Evolutionary conservation across 225 moss, liverwort and hornwort species (phyloP), one percentile per base, ranked within the genome.

Genomic region (Antitrichia curtipendula): DNA sequence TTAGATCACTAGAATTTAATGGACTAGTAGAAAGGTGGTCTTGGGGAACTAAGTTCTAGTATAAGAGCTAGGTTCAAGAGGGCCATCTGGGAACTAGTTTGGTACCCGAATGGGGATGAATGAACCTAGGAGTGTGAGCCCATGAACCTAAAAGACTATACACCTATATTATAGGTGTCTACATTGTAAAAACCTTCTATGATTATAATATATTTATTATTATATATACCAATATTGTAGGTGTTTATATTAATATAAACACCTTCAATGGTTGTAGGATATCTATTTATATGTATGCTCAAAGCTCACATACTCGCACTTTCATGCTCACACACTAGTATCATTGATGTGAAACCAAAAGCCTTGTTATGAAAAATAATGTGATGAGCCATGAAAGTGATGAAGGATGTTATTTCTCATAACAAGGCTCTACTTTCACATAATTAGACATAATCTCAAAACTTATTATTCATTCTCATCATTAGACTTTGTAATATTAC

Each of bases 361-460:
- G 2, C 8, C 8, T 40, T 0, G 0, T 40, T 8, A 13, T 13
- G 8, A 69, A 1, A 40, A 40, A 40, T 13, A 40, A 24, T 3
- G 1, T 24, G 2, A 0, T 68, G 4, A 38, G 13, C 12, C 3
- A 23, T 0, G 1, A 0, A 4, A 22, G 2, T 22, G 2, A 21
- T 22, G 7, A 64, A 64, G 10, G 34, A 38, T 38, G 38, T 38
- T 23, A 4, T 22, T 22, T n/a, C 4, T 38, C 2, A 38, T 13
- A 38, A 13, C 0, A 3, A 69, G 14, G 25, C 11, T 40, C 2
- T 69, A 22, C 1, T 40, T 24, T 41, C 8, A 69, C 8, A 40
- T 14, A 14, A 25, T 12, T 24, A 0, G 1, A 24, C 5, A 40
- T 40, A 14, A 69, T 3, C 3, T 70, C 25, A 23, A 70, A 24